Conservation (phyloP, 139 green algal genomes). For the Picochlorum sp. region DNA sequence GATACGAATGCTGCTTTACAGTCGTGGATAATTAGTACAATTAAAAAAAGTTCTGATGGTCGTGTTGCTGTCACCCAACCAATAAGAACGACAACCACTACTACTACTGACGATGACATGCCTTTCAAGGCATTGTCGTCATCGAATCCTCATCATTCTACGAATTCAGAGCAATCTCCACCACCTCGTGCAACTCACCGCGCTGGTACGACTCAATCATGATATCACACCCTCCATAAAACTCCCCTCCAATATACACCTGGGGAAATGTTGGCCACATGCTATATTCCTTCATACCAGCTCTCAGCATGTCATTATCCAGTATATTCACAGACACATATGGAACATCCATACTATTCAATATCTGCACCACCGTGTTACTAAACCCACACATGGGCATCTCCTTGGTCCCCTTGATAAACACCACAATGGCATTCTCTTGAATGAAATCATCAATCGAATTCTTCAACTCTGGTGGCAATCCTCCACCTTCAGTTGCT, state of each 20-base stretch:
- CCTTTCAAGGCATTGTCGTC: not conserved
- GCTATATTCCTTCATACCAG: conserved; percentile 76
- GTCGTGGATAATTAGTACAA: no score
- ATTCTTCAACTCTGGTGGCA: conserved; percentile 54
- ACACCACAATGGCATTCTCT: conserved; percentile 77
- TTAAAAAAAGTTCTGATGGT: no score
- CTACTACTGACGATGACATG: not conserved
- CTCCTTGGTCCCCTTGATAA: conserved; percentile 85
- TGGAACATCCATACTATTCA: conserved; percentile 57
- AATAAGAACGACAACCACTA: no score
- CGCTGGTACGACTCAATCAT: conserved; percentile 75
- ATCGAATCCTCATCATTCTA: conserved; percentile 12
- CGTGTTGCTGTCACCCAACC: no score
- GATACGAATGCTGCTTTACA: no score
- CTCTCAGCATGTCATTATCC: conserved; percentile 74
- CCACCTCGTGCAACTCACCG: conserved; percentile 61
- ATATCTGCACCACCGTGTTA: conserved; percentile 82
- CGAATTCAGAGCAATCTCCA: conserved; percentile 56
- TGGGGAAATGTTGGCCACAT: conserved; percentile 88
- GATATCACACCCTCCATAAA: conserved; percentile 96
- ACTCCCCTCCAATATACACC: conserved; percentile 91
- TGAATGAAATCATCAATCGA: conserved; percentile 64
- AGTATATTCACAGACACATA: conserved; percentile 93
- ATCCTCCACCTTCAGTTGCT: not conserved
- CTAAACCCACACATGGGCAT: conserved; percentile 94